Conservation (phyloP, 805 yeast species). For the Ogataea corticis region DNA sequence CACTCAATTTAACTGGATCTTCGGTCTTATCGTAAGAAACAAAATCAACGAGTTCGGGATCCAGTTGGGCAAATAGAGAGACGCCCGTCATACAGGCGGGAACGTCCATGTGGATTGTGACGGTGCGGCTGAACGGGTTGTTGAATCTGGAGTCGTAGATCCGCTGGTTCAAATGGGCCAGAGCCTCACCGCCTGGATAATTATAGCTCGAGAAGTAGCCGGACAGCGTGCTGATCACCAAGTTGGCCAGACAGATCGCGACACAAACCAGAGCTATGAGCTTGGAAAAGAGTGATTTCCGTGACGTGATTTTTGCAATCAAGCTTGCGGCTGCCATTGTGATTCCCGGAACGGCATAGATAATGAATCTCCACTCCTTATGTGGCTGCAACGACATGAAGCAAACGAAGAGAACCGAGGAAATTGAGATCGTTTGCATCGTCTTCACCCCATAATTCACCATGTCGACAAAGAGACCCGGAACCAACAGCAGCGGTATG, state of each 20-base stretch:
- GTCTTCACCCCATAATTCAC: slow-evolving; percentile 31
- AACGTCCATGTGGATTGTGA: slow-evolving; percentile 71
- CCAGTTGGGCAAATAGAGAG: slow-evolving; percentile 68
- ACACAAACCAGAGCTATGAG: slow-evolving; percentile 34
- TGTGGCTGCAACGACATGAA: slow-evolving; percentile 82
- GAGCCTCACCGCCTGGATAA: slow-evolving; percentile 88
- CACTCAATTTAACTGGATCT: slow-evolving; percentile 36
- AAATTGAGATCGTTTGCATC: slow-evolving; percentile 47
- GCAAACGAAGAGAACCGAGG: slow-evolving; percentile 56
- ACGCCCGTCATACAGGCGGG: slow-evolving; percentile 88
- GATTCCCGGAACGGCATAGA: slow-evolving; percentile 71
- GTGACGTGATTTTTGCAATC: slow-evolving; percentile 19
- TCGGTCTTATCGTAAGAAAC: slow-evolving; percentile 76
- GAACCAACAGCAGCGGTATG: slow-evolving; percentile 38
- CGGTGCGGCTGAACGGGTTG: slow-evolving; percentile 9
- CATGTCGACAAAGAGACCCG: slow-evolving; percentile 34
- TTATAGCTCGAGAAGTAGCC: slow-evolving; percentile 67
- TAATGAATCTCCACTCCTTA: slow-evolving; percentile 91
- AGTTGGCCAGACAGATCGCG: slow-evolving; percentile 36
- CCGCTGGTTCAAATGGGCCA: slow-evolving; percentile 47
- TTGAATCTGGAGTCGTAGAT: slow-evolving; percentile 7
- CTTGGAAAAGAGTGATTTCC: slow-evolving; percentile 3
- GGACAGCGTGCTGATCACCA: slow-evolving; percentile 48
- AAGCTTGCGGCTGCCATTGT: slow-evolving; percentile 59
- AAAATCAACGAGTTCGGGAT: slow-evolving; percentile 33